Evolutionary conservation across 2,329 filamentous ascomycete genomes (phyloP).

Genomic region (Macroventuria anomochaeta): DNA sequence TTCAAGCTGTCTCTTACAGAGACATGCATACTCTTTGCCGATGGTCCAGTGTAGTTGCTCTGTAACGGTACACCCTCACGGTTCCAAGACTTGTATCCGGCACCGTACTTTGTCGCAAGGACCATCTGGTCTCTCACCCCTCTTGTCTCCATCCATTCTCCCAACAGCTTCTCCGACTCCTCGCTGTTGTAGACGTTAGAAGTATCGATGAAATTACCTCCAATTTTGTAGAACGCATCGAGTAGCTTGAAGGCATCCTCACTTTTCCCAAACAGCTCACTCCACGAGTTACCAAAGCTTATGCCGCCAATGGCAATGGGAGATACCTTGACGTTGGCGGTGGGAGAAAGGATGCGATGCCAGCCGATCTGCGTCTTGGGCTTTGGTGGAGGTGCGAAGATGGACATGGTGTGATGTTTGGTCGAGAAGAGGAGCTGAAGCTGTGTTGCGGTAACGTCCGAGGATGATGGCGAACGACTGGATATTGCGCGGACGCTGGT

Average conservation of each 20-base stretch:
- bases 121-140: slow-evolving; percentile 49
- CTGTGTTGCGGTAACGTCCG: too few relatives aligned
- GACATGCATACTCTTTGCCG: slow-evolving; percentile 56
- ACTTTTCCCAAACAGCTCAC: slow-evolving; percentile 63
- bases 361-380: slow-evolving; percentile 56
- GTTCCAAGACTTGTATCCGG: slow-evolving; percentile 19
- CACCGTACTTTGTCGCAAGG: slow-evolving; percentile 50
- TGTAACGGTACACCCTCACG: slow-evolving; percentile 18
- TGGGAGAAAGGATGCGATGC: slow-evolving; percentile 70
- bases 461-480: too few relatives aligned
- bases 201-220: slow-evolving; percentile 77
- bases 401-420: background rate
- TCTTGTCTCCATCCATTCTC: slow-evolving; percentile 51
- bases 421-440: background rate
- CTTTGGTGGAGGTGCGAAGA: slow-evolving; percentile 19
- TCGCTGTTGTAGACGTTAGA: slow-evolving; percentile 48
- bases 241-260: slow-evolving; percentile 68
- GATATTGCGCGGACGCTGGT: background rate
- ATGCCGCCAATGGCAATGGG: slow-evolving; percentile 63
- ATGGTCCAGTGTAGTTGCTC: slow-evolving; percentile 16
- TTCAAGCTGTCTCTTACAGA: slow-evolving; percentile 17
- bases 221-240: slow-evolving; percentile 68
- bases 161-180: slow-evolving; percentile 49
- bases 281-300: slow-evolving; percentile 70
- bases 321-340: slow-evolving; percentile 62